Evolutionary conservation across 176 grass and related monocot genomes (phyloP).

Genomic region (Guadua angustifolia): DNA sequence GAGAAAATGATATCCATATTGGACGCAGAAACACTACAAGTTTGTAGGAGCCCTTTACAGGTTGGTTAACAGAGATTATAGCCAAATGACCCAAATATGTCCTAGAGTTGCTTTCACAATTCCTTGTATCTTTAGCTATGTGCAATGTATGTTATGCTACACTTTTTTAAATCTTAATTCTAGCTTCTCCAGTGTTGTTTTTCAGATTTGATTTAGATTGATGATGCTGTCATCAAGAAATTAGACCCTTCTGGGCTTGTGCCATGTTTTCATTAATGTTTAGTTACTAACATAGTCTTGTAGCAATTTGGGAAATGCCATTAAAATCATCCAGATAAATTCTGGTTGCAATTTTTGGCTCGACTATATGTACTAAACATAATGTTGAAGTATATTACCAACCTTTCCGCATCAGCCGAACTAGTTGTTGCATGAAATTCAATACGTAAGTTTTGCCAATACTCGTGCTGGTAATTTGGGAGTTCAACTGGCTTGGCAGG

Average conservation of each 20-base stretch:
- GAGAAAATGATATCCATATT: slow-evolving; percentile 80
- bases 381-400: too few species aligned
- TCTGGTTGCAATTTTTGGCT: background rate
- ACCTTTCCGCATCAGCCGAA: too few species aligned
- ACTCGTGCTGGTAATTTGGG: background rate
- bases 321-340: slow-evolving; percentile 5
- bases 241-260: background rate
- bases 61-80: slow-evolving; percentile 44
- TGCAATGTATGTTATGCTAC: slow-evolving; percentile 32
- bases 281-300: background rate
- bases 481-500: background rate
- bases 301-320: background rate
- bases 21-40: slow-evolving; percentile 74
- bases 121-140: background rate
- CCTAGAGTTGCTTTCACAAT: background rate
- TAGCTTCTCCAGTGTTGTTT: background rate
- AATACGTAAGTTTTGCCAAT: background rate
- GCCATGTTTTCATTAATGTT: slow-evolving; percentile 4
- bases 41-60: slow-evolving; percentile 67
- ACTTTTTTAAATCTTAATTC: background rate
- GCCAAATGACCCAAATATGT: background rate
- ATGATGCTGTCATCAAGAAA: background rate
- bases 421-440: too few species aligned
- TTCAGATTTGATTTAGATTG: background rate
- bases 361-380: background rate